Conservation (phyloP, 1,284 basidiomycete species). For the Microbotryum saponariae region DNA sequence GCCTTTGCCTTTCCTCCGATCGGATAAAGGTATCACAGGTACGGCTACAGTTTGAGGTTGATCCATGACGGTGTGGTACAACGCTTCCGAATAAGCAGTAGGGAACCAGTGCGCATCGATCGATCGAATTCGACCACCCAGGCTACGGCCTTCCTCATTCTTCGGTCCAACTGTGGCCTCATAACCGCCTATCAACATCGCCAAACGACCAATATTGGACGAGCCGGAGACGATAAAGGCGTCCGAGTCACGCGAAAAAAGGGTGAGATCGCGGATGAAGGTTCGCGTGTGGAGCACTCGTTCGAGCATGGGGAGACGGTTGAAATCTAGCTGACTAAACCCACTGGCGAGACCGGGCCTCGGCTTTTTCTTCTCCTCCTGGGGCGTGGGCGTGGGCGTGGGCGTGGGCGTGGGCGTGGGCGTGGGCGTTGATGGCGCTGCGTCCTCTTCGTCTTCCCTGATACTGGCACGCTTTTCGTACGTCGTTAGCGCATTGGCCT, state of each 20-base stretch:
- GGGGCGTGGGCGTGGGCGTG: background rate
- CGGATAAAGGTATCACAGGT: too few relatives aligned
- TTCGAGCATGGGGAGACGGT: conserved; percentile 14
- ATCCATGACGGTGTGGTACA: conserved; percentile 8
- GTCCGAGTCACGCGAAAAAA: conserved; percentile 22
- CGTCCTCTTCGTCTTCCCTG: background rate
- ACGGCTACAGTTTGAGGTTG: too few relatives aligned
- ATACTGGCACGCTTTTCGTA: background rate
- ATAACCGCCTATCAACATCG: conserved; percentile 22
- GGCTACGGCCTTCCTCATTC: background rate
- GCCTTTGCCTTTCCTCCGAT: too few relatives aligned
- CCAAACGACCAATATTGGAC: conserved; percentile 31
- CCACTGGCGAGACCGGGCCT: conserved; percentile 3
- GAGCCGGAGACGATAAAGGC: conserved; percentile 31
- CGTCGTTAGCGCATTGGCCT: background rate
- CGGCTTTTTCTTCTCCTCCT: background rate
- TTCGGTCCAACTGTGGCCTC: conserved; percentile 11
- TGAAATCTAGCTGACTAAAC: conserved; percentile 24
- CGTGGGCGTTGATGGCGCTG: background rate
- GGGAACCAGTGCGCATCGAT: conserved; percentile 23
- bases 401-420: background rate
- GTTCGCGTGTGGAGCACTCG: conserved; percentile 19
- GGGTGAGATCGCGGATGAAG: conserved; percentile 33
- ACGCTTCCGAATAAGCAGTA: conserved; percentile 15
- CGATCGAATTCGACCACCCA: conserved; percentile 18